A percentile compares a stretch with the other conserved stretches of the same genome.
phyloP scores from a whole-genome alignment of 2,329 filamentous ascomycete genomes.

The Beauveria caledonica region DNA sequence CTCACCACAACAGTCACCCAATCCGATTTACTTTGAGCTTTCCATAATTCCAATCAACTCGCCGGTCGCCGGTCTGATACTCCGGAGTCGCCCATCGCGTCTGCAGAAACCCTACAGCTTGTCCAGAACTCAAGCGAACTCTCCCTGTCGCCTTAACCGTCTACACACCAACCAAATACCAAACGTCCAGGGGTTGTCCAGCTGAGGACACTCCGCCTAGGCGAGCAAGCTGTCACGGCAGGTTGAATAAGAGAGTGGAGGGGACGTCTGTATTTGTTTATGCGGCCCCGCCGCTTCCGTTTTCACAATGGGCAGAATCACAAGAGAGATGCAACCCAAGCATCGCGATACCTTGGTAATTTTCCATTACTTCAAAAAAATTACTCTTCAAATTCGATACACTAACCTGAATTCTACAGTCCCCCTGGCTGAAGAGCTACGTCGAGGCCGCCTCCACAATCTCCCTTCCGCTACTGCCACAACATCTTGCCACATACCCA shows the following conservation, averaged over 20 bases:
- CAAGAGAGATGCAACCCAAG: conserved; percentile 58
- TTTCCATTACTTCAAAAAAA: conserved; percentile 11
- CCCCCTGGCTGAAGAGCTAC: conserved; percentile 78
- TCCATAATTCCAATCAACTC: not conserved
- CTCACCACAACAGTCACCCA: not conserved
- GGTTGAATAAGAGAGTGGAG: conserved; percentile 44
- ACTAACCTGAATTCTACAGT: conserved; percentile 44
- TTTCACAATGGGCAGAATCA: conserved; percentile 60
- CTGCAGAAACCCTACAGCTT: not conserved
- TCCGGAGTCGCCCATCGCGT: not conserved
- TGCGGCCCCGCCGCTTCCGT: conserved; percentile 51
- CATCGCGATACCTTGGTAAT: conserved; percentile 60
- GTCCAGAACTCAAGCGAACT: not conserved
- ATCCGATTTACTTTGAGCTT: not conserved
- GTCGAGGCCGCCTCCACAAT: conserved; percentile 60
- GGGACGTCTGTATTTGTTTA: conserved; percentile 40
- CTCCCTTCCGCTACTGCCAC: conserved; percentile 68
- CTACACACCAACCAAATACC: not conserved
- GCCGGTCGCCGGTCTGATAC: not conserved
- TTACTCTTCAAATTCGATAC: not conserved
- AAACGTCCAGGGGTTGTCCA: conserved; percentile 22
- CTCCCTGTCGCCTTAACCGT: not conserved
- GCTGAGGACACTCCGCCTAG: conserved; percentile 24
- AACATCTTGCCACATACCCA: conserved; percentile 71
- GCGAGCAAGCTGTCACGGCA: conserved; percentile 30